Evolutionary conservation across 371 early-diverging fungal species (phyloP).

Genomic region (Globomyces sp.): DNA sequence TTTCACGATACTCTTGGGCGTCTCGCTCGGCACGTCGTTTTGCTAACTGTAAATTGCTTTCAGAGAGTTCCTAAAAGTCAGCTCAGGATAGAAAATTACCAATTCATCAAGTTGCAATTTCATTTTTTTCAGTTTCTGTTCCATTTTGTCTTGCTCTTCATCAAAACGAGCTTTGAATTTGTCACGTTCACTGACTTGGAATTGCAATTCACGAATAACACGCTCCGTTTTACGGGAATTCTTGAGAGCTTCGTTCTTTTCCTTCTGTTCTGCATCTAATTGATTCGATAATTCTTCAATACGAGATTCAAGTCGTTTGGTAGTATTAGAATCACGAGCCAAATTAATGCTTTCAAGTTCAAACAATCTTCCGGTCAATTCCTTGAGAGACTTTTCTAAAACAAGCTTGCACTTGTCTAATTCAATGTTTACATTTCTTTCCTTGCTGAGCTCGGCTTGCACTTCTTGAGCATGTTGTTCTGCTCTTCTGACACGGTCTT

Average conservation of each 20-base stretch:
- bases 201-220: conserved; percentile 76
- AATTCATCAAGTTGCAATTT: conserved; percentile 69
- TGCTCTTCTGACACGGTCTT: conserved; percentile 62
- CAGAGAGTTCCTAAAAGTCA: conserved; percentile 53
- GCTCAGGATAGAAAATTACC: conserved; percentile 36
- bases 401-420: conserved; percentile 60
- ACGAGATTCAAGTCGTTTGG: conserved; percentile 57
- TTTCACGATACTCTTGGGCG: conserved; percentile 58
- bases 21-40: conserved; percentile 78
- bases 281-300: conserved; percentile 63
- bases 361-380: conserved; percentile 66
- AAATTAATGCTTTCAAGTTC: conserved; percentile 68
- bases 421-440: conserved; percentile 59
- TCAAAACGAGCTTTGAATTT: conserved; percentile 64
- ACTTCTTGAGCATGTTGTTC: conserved; percentile 55
- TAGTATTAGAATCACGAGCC: conserved; percentile 50
- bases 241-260: conserved; percentile 57
- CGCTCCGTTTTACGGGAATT: conserved; percentile 69
- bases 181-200: conserved; percentile 73
- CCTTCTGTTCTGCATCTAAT: conserved; percentile 64
- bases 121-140: conserved; percentile 65
- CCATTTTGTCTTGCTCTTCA: conserved; percentile 68
- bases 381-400: conserved; percentile 78
- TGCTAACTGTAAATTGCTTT: conserved; percentile 66
- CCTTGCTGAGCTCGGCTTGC: conserved; percentile 64